Percentiles rank a stretch among this genome's conserved stretches.
phyloP scores from a whole-genome alignment of 176 grass and related monocot species.

The Aechmea fasciata region DNA sequence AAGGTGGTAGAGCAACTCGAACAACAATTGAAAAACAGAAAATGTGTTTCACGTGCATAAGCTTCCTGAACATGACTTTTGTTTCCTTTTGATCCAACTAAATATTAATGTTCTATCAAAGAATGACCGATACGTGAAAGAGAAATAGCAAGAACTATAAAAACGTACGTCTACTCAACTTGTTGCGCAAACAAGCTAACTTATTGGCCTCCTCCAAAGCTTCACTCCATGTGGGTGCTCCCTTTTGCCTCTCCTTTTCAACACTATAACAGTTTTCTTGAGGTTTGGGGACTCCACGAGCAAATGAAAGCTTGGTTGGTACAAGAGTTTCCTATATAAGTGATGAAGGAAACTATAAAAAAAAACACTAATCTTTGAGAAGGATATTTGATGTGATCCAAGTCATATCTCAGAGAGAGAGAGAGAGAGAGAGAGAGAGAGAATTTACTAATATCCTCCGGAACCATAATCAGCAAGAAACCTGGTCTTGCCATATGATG shows the following conservation, averaged over 20 bases:
- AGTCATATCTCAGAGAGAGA: not conserved
- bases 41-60: not conserved
- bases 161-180: constrained; percentile 31
- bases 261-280: constrained; percentile 8
- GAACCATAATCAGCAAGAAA: not conserved
- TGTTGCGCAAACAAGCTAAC: constrained; percentile 27
- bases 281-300: constrained; percentile 13
- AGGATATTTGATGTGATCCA: not conserved
- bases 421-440: not conserved
- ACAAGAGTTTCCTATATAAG: constrained; percentile 23
- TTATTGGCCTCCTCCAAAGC: constrained; percentile 38
- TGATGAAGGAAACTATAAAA: not conserved
- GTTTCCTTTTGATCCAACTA: constrained; percentile 10
- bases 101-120: constrained; percentile 1
- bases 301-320: constrained; percentile 24
- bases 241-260: constrained; percentile 18
- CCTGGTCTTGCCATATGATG: not conserved
- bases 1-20: no score
- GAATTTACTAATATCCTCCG: not conserved
- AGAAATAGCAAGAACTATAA: constrained; percentile 5
- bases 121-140: constrained; percentile 4
- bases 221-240: constrained; percentile 31
- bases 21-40: no score
- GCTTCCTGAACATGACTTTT: not conserved
- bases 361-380: not conserved